A percentile compares a stretch with the other conserved stretches of the same genome.
Evolutionary conservation across 148 eudicot genomes (phyloP).

Genomic region (Cornus florida): DNA sequence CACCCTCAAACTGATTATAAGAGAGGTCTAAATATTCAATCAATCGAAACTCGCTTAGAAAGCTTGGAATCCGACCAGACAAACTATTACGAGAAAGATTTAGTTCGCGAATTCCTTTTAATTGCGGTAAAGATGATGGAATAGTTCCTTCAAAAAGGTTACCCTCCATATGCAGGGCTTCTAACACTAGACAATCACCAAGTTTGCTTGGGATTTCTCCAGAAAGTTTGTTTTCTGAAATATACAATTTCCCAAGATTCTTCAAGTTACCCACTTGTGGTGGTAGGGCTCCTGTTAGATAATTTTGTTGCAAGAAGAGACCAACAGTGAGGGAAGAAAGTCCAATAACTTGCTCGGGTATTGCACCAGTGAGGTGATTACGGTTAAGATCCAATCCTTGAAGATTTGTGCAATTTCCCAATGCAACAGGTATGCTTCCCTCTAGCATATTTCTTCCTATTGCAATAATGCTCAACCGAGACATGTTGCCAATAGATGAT

Average conservation of each 20-base stretch:
- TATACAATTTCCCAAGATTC: not conserved
- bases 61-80: slow-evolving; percentile 14
- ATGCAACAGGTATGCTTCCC: slow-evolving; percentile 18
- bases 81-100: slow-evolving; percentile 20
- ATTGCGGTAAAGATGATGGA: slow-evolving; percentile 1
- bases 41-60: not conserved
- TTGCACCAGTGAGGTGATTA: slow-evolving; percentile 10
- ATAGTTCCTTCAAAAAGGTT: slow-evolving; percentile 19
- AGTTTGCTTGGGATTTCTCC: slow-evolving; percentile 14
- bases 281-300: slow-evolving; percentile 13
- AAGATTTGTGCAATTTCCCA: slow-evolving; percentile 13
- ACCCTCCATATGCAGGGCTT: not conserved
- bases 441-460: slow-evolving; percentile 2
- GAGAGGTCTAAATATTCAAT: slow-evolving; percentile 11
- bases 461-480: slow-evolving; percentile 1
- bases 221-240: slow-evolving; percentile 15
- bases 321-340: not conserved
- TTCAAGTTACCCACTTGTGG: slow-evolving; percentile 3
- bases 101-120: slow-evolving; percentile 10
- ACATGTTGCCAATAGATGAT: slow-evolving; percentile 12
- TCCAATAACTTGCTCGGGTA: not conserved
- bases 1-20: slow-evolving; percentile 17
- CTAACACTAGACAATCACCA: slow-evolving; percentile 4
- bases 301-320: not conserved
- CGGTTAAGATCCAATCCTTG: not conserved